Evolutionary conservation across 306 rosid genomes (phyloP).

Genomic region (Vicia faba): DNA sequence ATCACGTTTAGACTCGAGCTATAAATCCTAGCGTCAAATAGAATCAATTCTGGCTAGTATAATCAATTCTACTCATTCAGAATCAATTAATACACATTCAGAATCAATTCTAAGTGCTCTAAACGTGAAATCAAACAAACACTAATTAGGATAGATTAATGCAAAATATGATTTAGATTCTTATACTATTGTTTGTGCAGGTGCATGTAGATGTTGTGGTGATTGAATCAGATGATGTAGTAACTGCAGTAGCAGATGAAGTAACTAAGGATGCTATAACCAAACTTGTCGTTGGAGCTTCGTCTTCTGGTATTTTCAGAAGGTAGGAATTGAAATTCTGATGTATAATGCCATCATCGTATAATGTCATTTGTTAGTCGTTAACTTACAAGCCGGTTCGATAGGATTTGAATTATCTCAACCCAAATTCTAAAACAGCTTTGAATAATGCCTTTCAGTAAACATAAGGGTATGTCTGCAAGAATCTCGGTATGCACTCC

Average conservation of each 20-base stretch:
- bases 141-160: conserved; percentile 23
- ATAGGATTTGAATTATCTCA: background rate
- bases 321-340: conserved; percentile 49
- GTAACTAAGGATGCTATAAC: conserved; percentile 55
- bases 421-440: too few species aligned
- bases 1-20: too few species aligned
- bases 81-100: too few species aligned
- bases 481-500: conserved; percentile 69
- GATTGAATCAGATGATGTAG: conserved; percentile 81
- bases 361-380: too few species aligned
- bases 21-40: too few species aligned
- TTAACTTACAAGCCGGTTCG: background rate
- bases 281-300: conserved; percentile 81
- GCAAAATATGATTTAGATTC: conserved; percentile 25
- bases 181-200: conserved; percentile 43
- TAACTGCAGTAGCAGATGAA: conserved; percentile 72
- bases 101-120: too few species aligned
- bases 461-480: conserved; percentile 60
- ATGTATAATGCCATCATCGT: too few species aligned
- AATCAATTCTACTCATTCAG: too few species aligned
- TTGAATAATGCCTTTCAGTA: conserved; percentile 51
- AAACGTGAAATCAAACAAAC: background rate
- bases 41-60: too few species aligned
- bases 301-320: conserved; percentile 68
- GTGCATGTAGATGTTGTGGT: conserved; percentile 69